Percentiles rank a stretch among this genome's conserved stretches.
These are phyloP conservation scores for Solanum chacoense DNA, from an alignment of 305 asterid species.

Conservation along the genomic window DNA sequence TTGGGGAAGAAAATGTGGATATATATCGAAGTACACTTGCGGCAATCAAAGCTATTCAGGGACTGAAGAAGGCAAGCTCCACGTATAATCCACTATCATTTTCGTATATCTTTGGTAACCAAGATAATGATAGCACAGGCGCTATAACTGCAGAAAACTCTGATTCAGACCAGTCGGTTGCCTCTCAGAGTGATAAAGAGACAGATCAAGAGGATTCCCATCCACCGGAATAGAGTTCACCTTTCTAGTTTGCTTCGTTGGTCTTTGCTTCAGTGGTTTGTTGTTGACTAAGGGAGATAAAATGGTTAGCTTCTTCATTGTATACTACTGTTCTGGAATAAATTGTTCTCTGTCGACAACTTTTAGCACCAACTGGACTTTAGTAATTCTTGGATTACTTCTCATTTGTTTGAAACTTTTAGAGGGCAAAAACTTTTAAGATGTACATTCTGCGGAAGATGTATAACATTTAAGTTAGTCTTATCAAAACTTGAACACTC, in stretches of 20 bases:
- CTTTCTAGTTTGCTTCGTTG: slow-evolving; percentile 4
- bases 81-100: slow-evolving; percentile 74
- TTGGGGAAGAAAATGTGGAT: slow-evolving; percentile 58
- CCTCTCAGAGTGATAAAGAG: slow-evolving; percentile 30
- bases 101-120: slow-evolving; percentile 56
- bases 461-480: not conserved
- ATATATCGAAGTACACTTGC: slow-evolving; percentile 74
- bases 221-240: slow-evolving; percentile 30
- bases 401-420: not conserved
- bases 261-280: not conserved
- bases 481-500: not conserved
- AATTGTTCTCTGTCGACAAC: not conserved
- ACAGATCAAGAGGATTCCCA: slow-evolving; percentile 17
- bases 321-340: not conserved
- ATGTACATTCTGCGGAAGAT: not conserved
- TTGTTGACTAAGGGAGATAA: not conserved
- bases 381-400: not conserved
- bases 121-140: slow-evolving; percentile 48
- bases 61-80: slow-evolving; percentile 78
- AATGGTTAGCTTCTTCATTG: not conserved
- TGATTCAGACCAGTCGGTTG: slow-evolving; percentile 26
- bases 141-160: slow-evolving; percentile 67
- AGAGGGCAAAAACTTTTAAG: not conserved
- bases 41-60: slow-evolving; percentile 78
- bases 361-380: not conserved